These are phyloP conservation scores for Fusarium siculi DNA, from an alignment of 2,329 filamentous ascomycete species.

Conservation along the genomic window DNA sequence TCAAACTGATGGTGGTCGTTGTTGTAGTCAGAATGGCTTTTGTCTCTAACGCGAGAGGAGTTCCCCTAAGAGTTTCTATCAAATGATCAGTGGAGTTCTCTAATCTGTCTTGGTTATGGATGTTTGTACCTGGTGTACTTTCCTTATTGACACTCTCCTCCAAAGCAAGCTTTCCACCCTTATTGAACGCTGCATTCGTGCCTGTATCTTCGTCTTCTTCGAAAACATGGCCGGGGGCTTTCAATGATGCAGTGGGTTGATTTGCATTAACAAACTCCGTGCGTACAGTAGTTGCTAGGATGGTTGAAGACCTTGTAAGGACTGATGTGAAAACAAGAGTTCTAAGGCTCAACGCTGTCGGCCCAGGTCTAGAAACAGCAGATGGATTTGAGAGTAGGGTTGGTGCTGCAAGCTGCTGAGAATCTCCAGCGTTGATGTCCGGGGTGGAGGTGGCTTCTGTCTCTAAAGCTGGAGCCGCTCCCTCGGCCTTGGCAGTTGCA, in stretches of 20 bases:
- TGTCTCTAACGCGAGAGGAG: not conserved
- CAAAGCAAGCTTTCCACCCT: constrained; percentile 5
- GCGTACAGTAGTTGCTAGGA: constrained; percentile 22
- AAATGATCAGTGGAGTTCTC: not conserved
- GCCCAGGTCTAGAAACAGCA: not conserved
- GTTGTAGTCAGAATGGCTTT: not conserved
- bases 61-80: constrained; percentile 2
- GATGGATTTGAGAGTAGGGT: not conserved
- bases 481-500: not conserved
- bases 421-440: not conserved
- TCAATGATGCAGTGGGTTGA: constrained; percentile 6
- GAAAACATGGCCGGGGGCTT: constrained; percentile 22
- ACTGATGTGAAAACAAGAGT: constrained; percentile 37
- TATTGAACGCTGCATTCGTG: constrained; percentile 5
- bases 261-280: constrained; percentile 26
- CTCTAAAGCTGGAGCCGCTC: not conserved
- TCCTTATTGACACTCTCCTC: not conserved
- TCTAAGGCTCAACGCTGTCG: constrained; percentile 5
- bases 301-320: constrained; percentile 34
- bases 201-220: constrained; percentile 19
- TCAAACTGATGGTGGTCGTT: constrained; percentile 8
- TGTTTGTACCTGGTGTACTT: not conserved
- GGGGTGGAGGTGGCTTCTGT: not conserved
- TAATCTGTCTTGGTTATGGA: not conserved
- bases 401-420: constrained; percentile 1